Percentiles rank a stretch among this genome's conserved stretches.
phyloP scores from a whole-genome alignment of 1,284 basidiomycete species.

The Meira miltonrushii region DNA sequence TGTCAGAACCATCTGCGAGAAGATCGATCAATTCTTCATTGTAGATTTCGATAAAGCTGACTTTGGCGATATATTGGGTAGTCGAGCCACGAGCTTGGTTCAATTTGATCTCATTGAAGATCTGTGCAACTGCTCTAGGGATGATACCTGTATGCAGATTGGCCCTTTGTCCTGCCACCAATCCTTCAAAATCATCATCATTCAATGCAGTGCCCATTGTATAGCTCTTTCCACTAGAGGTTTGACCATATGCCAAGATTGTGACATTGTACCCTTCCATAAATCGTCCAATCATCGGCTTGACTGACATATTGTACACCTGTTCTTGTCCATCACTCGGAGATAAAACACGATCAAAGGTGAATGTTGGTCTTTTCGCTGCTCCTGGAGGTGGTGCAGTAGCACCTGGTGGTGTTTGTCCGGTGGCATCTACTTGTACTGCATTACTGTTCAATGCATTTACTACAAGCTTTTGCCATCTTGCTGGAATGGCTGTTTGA shows the following conservation, averaged over 20 bases:
- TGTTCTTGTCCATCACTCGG: conserved; percentile 76
- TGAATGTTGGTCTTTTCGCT: conserved; percentile 69
- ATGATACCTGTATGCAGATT: conserved; percentile 67
- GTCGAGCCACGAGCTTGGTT: conserved; percentile 58
- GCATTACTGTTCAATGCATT: conserved; percentile 56
- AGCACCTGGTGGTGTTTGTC: conserved; percentile 23
- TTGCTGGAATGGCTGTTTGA: conserved; percentile 71
- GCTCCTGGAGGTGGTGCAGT: conserved; percentile 57
- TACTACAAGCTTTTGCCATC: conserved; percentile 85
- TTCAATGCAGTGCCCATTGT: conserved; percentile 65
- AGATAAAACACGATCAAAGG: conserved; percentile 87
- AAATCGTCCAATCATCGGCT: conserved; percentile 81
- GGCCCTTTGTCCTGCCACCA: conserved; percentile 30
- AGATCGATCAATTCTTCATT: conserved; percentile 65
- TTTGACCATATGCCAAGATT: conserved; percentile 95
- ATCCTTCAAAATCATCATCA: conserved; percentile 36
- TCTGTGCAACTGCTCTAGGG: conserved; percentile 84
- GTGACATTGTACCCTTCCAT: conserved; percentile 96
- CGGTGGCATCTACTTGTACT: conserved; percentile 34
- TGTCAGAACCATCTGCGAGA: conserved; percentile 44
- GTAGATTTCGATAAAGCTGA: conserved; percentile 76
- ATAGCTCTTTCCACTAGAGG: conserved; percentile 92
- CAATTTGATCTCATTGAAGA: conserved; percentile 67
- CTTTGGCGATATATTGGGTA: conserved; percentile 39
- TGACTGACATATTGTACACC: conserved; percentile 76